Evolutionary conservation across 352 stramenopile genomes (phyloP), one percentile per base, ranked within the genome.

Genomic region (Thraustochytrium striatum): DNA sequence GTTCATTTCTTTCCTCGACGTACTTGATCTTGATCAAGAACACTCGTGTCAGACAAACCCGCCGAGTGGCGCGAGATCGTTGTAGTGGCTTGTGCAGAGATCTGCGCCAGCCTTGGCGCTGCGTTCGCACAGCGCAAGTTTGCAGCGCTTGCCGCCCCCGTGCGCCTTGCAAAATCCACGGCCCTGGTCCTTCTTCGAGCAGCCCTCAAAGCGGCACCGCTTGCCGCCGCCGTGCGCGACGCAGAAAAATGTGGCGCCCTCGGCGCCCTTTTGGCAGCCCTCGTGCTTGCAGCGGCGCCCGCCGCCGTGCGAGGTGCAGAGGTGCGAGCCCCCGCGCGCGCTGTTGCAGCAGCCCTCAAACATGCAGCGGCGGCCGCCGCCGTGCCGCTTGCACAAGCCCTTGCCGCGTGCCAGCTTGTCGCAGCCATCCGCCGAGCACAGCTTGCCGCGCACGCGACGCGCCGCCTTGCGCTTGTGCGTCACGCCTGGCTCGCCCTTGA

Each of bases 301-400:
- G 72, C 88, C 91, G 55, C 91, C 91, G 81, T 96, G 91, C 50
- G 86, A 85, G 8, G 89, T 96, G 82, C 91, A 95, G 30, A 91
- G 83, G n/a, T 85, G 85, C 0, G 88, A 92, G 32, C 89, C 89
- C 32, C 90, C 89, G 0, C 93, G 87, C 16, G 90, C 90, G 32
- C 87, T 90, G 81, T 93, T 94, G n/a, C 57, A 85, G 73, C 90
- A 95, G 32, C 87, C 88, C 33, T 82, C 75, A n/a, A 82, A 68
- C 78, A 87, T 85, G 78, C 90, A 95, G 38, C 90, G 86, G 57
- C 91, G 91, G 11, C 90, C 90, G 50, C 91, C 90, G 61, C 90
- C 89, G 79, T 94, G 89, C 28, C 90, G 89, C 11, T 95, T 90
- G 81, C 91, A 96, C 81, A 92, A 94, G 58, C 90, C 87, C 1